Base-by-base conservation (phyloP, 768 basidiomycete species). In the Tephrocybe sp. region DNA sequence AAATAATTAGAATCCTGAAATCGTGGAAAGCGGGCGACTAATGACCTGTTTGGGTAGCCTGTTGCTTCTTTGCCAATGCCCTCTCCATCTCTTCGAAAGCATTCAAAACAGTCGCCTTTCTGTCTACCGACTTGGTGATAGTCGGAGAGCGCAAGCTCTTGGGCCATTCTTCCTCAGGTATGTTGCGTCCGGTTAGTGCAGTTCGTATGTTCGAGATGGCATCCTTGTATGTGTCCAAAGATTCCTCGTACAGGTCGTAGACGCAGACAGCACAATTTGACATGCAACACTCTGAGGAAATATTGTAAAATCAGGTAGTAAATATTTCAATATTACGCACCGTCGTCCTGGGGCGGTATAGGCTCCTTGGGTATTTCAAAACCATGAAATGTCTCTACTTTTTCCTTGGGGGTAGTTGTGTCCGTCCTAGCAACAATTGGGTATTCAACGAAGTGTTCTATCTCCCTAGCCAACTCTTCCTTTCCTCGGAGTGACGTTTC, bases 241-340 rank as follows among this genome's bases (percentile, higher is more conserved):
- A 78, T 41, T 92, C 90, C 52, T 88, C 83, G 67, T 93, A 91
- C 21, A 93, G 64, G 57, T 92, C 91, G 67, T 94, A 90, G 7
- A 94, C 87, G 64, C 93, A 94, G n/a, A 94, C 68, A 0, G 91
- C 88, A 61, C 93, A 95, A 24, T 90, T 90, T 2, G 91, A 92
- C 92, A 94, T 94, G 71, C 92, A 95, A 65, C 92, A 94, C 66
- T 93, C 92, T 93, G 56, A 9, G 4, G 31, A 31, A 31, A 33
- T 37, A n/a, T n/a, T n/a, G n/a, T n/a, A n/a, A n/a, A n/a, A n/a
- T n/a, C n/a, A n/a, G n/a, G n/a, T n/a, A n/a, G n/a, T n/a, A n/a
- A n/a, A n/a, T n/a, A n/a, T n/a, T n/a, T n/a, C n/a, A n/a, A n/a
- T n/a, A n/a, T n/a, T 10, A 63, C 77, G 21, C 54, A 85, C 88